These are phyloP conservation scores for Anthracocystis walkeri DNA, from an alignment of 1,284 basidiomycete species.

Conservation along the genomic window DNA sequence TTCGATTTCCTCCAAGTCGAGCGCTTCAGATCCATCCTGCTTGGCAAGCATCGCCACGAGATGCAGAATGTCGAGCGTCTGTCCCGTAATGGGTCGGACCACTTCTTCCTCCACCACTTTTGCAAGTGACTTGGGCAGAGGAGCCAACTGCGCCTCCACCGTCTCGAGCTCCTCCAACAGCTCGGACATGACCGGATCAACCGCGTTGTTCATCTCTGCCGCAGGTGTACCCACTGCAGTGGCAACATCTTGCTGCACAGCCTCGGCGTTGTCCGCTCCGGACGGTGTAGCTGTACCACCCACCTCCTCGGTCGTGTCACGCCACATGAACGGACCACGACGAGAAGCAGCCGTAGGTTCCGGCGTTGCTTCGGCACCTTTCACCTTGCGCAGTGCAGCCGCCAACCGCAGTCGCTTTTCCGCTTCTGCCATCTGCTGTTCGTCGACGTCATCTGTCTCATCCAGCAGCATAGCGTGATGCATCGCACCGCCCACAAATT, in stretches of 20 bases:
- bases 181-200: slow-evolving; percentile 17
- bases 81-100: slow-evolving; percentile 37
- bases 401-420: slow-evolving; percentile 17
- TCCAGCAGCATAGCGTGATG: slow-evolving; percentile 38
- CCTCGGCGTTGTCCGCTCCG: neutral
- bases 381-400: slow-evolving; percentile 24
- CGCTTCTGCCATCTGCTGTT: slow-evolving; percentile 25
- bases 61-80: slow-evolving; percentile 38
- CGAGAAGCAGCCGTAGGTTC: slow-evolving; percentile 36
- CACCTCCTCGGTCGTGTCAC: slow-evolving; percentile 37
- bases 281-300: slow-evolving; percentile 27
- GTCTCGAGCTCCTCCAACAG: slow-evolving; percentile 10
- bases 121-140: slow-evolving; percentile 24
- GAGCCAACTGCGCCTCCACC: slow-evolving; percentile 21
- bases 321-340: slow-evolving; percentile 49
- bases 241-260: neutral
- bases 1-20: slow-evolving; percentile 22
- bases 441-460: slow-evolving; percentile 34
- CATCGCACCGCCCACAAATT: slow-evolving; percentile 55
- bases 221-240: slow-evolving; percentile 16
- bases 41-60: slow-evolving; percentile 31
- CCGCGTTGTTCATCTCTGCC: slow-evolving; percentile 11
- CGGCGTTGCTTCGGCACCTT: slow-evolving; percentile 15
- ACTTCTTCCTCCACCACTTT: slow-evolving; percentile 44
- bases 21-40: slow-evolving; percentile 14